Conservation (phyloP, 257 asterid species). For the Ligustrum vulgare region DNA sequence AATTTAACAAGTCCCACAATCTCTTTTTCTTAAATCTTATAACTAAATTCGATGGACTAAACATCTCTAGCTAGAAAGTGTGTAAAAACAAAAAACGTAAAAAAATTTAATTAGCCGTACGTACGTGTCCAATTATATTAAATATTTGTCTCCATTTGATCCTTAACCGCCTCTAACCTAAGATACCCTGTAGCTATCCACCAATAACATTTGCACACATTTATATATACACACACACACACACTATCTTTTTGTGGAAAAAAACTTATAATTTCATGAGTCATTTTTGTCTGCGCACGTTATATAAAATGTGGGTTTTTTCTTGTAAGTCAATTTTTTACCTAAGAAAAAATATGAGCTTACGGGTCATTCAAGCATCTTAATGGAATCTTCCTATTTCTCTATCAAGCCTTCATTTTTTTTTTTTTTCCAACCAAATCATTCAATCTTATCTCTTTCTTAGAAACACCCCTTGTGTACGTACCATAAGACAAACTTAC, state of each 20-base stretch:
- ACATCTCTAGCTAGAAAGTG: not conserved
- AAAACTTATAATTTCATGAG: conserved; percentile 8
- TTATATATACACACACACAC: too few species aligned
- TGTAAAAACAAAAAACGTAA: not conserved
- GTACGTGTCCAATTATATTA: not conserved
- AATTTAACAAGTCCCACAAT: too few species aligned
- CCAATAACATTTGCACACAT: conserved; percentile 22
- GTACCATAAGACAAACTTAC: conserved; percentile 19
- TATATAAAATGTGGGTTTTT: conserved; percentile 15
- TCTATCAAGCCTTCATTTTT: conserved; percentile 23
- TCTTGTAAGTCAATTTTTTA: not conserved
- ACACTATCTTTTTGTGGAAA: not conserved
- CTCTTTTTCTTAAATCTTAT: not conserved
- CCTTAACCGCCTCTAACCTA: conserved; percentile 28
- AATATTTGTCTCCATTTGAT: not conserved
- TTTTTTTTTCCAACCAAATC: conserved; percentile 13
- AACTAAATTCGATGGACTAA: not conserved
- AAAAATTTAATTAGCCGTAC: not conserved
- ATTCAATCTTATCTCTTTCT: conserved; percentile 53
- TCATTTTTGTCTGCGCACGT: conserved; percentile 80
- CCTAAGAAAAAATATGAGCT: conserved; percentile 29
- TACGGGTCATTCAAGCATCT: conserved; percentile 64
- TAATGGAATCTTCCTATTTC: conserved; percentile 51
- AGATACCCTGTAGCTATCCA: not conserved
- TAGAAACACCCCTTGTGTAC: conserved; percentile 62